Base-by-base conservation (phyloP, 768 basidiomycete genomes). In the Terana coerulea region DNA sequence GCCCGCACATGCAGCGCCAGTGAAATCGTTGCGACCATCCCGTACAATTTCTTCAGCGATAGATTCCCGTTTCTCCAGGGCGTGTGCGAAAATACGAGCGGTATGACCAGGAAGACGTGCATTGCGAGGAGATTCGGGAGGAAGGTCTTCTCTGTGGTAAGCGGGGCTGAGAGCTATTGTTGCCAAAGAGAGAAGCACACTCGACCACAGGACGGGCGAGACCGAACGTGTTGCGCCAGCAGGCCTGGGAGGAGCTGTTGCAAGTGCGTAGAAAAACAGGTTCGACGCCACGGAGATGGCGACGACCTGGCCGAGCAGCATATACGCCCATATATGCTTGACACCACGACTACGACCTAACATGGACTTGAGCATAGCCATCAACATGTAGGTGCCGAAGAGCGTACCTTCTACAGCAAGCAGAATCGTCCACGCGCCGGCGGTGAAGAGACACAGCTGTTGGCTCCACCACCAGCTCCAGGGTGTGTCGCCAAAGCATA, bases 401-500 rank as follows among this genome's bases (percentile, higher is more conserved):
- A 24, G 61, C 70, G 52, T 51, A 81, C 86, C 80, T 70, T 84
- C 72, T 5, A 66, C 65, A 12, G 67, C 66, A 1, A 85, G 59
- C 52, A 83, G 75, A 1, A 78, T 62, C 0, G 80, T 80, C 76
- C 80, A 80, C 14, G 74, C 68, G 1, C 81, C 79, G 5, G 73
- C 76, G 3, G 83, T 83, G 67, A 74, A 84, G 19, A 80, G 58
- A 60, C 81, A 84, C 12, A 84, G 64, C 59, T 84, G 80, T 62
- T 83, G 77, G 55, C 78, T 80, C 81, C 83, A 84, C 84, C 83
- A 86, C 83, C 83, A 86, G 42, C 77, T 79, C 37, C 73, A 52
- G 0, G 71, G 65, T 9, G 43, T 14, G 26, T 73, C 72, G 19
- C 30, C 64, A 19, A 49, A 51, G 40, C 53, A 48, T 12, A 78